Evolutionary conservation across 140 eudicot genomes (phyloP).

Genomic region (Stevia rebaudiana): DNA sequence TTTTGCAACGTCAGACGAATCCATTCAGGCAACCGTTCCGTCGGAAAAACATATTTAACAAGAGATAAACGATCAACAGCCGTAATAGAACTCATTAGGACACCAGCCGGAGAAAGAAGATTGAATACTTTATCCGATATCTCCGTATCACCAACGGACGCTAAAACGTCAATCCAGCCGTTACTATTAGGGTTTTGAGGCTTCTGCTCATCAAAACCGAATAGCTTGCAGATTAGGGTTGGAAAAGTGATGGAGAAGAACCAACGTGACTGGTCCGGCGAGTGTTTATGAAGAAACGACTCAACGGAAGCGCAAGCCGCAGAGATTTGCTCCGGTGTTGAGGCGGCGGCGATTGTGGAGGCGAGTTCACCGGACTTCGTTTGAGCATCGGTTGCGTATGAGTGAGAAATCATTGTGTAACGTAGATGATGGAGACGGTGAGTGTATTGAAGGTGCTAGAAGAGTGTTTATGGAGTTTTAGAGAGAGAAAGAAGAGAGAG

Average conservation of each 20-base stretch:
- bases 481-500: slow-evolving; percentile 12
- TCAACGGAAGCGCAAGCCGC: slow-evolving; percentile 61
- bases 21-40: slow-evolving; percentile 86
- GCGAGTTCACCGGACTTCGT: slow-evolving; percentile 71
- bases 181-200: slow-evolving; percentile 37
- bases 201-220: slow-evolving; percentile 69
- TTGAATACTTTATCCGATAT: slow-evolving; percentile 36
- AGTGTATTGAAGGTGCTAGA: slow-evolving; percentile 4
- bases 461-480: neutral
- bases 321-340: slow-evolving; percentile 54
- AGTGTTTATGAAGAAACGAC: slow-evolving; percentile 49
- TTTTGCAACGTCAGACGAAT: slow-evolving; percentile 50
- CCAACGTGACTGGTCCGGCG: slow-evolving; percentile 78
- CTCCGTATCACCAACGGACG: slow-evolving; percentile 36
- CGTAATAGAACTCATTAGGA: slow-evolving; percentile 45
- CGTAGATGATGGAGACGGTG: neutral
- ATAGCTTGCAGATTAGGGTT: slow-evolving; percentile 71
- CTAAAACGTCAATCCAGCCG: slow-evolving; percentile 61
- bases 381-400: slow-evolving; percentile 70
- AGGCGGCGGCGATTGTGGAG: slow-evolving; percentile 48
- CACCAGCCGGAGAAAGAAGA: slow-evolving; percentile 62
- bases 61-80: slow-evolving; percentile 74
- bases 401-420: slow-evolving; percentile 47
- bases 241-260: slow-evolving; percentile 92
- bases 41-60: slow-evolving; percentile 74